phyloP scores from a whole-genome alignment of 2,329 filamentous ascomycete species.

The Talaromyces islandicus region DNA sequence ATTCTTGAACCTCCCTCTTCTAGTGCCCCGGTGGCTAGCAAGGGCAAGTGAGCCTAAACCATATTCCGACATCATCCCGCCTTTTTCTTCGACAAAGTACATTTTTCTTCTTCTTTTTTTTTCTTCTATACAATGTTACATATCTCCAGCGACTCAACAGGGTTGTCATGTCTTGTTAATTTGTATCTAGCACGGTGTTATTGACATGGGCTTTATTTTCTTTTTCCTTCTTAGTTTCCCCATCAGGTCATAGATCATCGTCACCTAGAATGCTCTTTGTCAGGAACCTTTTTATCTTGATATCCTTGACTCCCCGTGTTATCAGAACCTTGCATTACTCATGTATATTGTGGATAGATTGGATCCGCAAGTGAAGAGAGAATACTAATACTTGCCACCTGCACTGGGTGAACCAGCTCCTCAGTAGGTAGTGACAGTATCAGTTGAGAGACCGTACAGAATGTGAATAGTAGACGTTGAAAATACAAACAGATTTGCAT shows the following conservation, averaged over 20 bases:
- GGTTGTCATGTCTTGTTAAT: background rate
- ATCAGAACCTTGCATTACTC: background rate
- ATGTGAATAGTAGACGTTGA: background rate
- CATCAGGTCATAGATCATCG: slow-evolving; percentile 7
- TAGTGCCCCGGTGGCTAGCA: slow-evolving; percentile 28
- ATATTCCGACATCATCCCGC: background rate
- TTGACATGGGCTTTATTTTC: background rate
- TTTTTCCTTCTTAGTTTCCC: background rate
- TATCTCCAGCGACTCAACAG: background rate
- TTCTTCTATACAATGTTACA: background rate
- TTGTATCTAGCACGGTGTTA: slow-evolving; percentile 2
- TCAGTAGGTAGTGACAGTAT: background rate
- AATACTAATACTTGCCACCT: background rate
- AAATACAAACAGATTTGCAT: background rate
- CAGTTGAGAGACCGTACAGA: background rate
- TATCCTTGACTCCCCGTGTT: background rate
- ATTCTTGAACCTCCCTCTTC: slow-evolving; percentile 64
- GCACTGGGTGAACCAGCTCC: background rate
- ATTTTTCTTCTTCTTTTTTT: background rate
- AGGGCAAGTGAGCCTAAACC: slow-evolving; percentile 17
- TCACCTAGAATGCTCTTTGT: slow-evolving; percentile 4
- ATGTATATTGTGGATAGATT: background rate
- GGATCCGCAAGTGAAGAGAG: background rate
- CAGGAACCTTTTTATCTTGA: slow-evolving; percentile 1
- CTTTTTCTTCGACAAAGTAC: background rate